A percentile compares a stretch with the other conserved stretches of the same genome.
These are phyloP conservation scores for Blastobotrys aristatus DNA, from an alignment of 1,139 yeast genomes.

Conservation along the genomic window DNA sequence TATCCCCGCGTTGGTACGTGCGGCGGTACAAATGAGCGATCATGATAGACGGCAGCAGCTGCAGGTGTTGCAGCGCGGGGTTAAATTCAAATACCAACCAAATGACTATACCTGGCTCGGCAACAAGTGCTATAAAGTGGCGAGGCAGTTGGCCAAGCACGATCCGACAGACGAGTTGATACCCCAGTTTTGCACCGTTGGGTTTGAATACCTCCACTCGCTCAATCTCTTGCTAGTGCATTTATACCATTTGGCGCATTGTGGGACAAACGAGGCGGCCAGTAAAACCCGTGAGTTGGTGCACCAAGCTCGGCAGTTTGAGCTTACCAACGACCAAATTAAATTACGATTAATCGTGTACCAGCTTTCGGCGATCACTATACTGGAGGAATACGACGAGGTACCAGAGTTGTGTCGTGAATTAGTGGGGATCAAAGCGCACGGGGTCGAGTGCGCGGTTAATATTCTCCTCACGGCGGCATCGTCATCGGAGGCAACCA, in stretches of 20 bases:
- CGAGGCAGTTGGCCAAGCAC: background rate
- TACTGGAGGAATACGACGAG: background rate
- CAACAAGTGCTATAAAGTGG: slow-evolving; percentile 1
- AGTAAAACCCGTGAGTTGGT: background rate
- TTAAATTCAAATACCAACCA: background rate
- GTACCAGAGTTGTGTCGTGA: slow-evolving; percentile 1
- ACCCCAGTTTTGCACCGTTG: background rate
- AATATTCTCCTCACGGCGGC: slow-evolving; percentile 4
- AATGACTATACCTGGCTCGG: slow-evolving; percentile 2
- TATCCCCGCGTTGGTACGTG: slow-evolving; percentile 2
- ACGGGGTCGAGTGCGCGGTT: slow-evolving; percentile 1
- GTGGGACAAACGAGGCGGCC: background rate
- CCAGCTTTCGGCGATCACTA: background rate
- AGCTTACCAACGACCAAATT: background rate
- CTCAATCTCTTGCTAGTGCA: background rate
- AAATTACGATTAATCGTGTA: slow-evolving; percentile 2
- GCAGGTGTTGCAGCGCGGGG: background rate
- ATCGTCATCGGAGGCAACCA: background rate
- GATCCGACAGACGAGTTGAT: background rate
- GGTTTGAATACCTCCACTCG: background rate
- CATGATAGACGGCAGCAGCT: background rate
- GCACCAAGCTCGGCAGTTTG: background rate
- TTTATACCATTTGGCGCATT: background rate
- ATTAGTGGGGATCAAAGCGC: background rate
- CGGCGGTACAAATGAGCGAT: slow-evolving; percentile 4